Evolutionary conservation across 2,329 filamentous ascomycete species (phyloP).

Genomic region (Sordariomycetes sp.): DNA sequence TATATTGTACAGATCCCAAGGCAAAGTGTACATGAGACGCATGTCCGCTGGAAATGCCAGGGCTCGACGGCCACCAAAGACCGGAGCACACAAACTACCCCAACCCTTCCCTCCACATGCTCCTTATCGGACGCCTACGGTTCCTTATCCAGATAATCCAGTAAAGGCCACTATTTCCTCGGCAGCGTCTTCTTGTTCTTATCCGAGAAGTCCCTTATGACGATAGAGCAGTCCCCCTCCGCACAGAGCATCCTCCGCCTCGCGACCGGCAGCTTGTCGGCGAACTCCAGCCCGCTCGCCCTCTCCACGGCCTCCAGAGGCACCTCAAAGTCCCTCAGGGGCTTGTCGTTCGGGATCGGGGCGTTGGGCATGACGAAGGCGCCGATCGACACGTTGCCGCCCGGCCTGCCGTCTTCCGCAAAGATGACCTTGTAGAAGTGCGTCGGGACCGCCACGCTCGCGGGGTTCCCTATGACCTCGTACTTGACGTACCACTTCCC

Average conservation of each 20-base stretch:
- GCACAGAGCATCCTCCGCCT: slow-evolving; percentile 73
- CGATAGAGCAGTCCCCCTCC: slow-evolving; percentile 73
- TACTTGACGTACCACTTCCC: slow-evolving; percentile 94
- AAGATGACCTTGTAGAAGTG: slow-evolving; percentile 99
- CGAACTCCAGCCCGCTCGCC: slow-evolving; percentile 87
- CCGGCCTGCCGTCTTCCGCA: slow-evolving; percentile 65
- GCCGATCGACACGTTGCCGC: slow-evolving; percentile 74
- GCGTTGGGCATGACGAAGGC: slow-evolving; percentile 96
- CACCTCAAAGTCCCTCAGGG: slow-evolving; percentile 85
- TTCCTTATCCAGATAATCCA: background rate
- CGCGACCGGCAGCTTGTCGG: slow-evolving; percentile 60
- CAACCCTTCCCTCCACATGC: background rate
- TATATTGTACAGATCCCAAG: too few relatives aligned
- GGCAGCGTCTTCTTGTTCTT: slow-evolving; percentile 35
- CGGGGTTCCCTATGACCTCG: slow-evolving; percentile 89
- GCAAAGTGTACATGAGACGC: too few relatives aligned
- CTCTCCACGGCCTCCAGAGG: slow-evolving; percentile 87
- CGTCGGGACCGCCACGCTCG: slow-evolving; percentile 90
- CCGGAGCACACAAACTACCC: too few relatives aligned
- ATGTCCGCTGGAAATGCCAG: too few relatives aligned
- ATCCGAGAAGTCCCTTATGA: slow-evolving; percentile 69
- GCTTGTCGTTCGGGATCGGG: slow-evolving; percentile 76
- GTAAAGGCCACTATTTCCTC: background rate
- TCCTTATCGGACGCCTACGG: background rate
- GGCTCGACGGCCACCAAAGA: too few relatives aligned